Percentiles rank a stretch among this genome's conserved stretches.
Evolutionary conservation across 1,284 basidiomycete genomes (phyloP).

Genomic region (Sporisorium exsertum): DNA sequence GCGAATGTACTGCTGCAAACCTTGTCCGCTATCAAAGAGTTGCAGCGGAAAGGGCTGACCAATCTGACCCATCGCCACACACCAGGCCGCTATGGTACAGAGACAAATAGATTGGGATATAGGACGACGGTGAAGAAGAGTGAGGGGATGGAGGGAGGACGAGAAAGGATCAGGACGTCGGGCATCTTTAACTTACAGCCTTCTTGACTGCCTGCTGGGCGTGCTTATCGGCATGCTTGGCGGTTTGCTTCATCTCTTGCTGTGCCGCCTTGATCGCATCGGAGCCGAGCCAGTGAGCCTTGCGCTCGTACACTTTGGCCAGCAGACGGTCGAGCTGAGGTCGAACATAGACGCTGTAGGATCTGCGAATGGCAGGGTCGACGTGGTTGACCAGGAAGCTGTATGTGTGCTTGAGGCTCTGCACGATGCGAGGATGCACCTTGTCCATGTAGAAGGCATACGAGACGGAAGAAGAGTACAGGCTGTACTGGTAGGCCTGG

Average conservation of each 20-base stretch:
- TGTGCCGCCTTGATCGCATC: conserved; percentile 50
- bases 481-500: conserved; percentile 48
- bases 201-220: conserved; percentile 43
- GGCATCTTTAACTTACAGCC: conserved; percentile 42
- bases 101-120: neutral
- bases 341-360: conserved; percentile 58
- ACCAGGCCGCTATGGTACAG: neutral
- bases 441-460: conserved; percentile 60
- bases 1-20: neutral
- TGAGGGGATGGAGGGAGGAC: neutral
- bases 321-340: conserved; percentile 58
- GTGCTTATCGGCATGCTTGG: conserved; percentile 37
- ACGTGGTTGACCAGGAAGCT: conserved; percentile 58
- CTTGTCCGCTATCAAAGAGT: neutral
- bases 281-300: conserved; percentile 52
- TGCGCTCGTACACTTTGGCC: conserved; percentile 55
- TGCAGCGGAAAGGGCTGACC: neutral
- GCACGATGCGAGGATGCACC: conserved; percentile 60
- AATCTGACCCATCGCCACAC: conserved; percentile 1
- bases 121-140: neutral
- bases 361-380: conserved; percentile 51
- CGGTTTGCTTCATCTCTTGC: conserved; percentile 37
- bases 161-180: neutral
- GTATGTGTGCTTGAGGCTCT: conserved; percentile 43
- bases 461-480: conserved; percentile 41